phyloP scores from a whole-genome alignment of 345 rosid genomes.

The Brassica rapa region DNA sequence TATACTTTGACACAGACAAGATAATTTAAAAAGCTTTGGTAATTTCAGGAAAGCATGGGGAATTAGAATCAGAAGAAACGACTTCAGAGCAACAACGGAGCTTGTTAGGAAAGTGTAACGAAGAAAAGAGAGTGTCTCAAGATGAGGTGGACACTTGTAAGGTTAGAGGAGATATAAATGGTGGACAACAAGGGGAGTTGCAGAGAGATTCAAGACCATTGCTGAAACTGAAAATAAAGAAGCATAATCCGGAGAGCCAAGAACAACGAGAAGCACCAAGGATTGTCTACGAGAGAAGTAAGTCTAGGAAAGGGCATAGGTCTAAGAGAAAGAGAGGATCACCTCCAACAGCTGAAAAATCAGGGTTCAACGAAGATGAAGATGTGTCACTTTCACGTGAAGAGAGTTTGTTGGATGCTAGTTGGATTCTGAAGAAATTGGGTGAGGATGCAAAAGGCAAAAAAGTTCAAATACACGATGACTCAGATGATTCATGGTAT shows the following conservation, averaged over 20 bases:
- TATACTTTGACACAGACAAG: neutral
- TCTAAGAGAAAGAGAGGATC: conserved; percentile 92
- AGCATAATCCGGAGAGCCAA: conserved; percentile 60
- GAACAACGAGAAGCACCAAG: conserved; percentile 43
- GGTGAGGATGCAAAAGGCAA: conserved; percentile 94
- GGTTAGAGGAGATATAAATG: conserved; percentile 34
- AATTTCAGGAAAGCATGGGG: conserved; percentile 60
- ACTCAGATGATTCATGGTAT: conserved; percentile 85
- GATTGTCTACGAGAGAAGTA: conserved; percentile 55
- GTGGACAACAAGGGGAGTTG: conserved; percentile 47
- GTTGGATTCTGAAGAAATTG: conserved; percentile 89
- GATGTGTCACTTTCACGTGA: conserved; percentile 53
- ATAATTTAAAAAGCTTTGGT: conserved; percentile 28
- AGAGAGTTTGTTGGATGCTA: conserved; percentile 73
- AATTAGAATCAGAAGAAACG: conserved; percentile 53
- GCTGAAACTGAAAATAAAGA: conserved; percentile 85
- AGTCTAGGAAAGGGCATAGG: conserved; percentile 77
- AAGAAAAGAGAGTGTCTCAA: conserved; percentile 48
- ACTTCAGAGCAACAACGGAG: conserved; percentile 36
- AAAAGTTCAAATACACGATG: conserved; percentile 85
- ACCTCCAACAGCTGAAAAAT: conserved; percentile 51
- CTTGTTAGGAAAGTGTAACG: conserved; percentile 50
- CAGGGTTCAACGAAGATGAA: conserved; percentile 60
- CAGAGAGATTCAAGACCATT: conserved; percentile 73
- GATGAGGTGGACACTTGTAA: conserved; percentile 43